Evolutionary conservation across 2,329 filamentous ascomycete species (phyloP).

Genomic region (Cercospora berteroae): DNA sequence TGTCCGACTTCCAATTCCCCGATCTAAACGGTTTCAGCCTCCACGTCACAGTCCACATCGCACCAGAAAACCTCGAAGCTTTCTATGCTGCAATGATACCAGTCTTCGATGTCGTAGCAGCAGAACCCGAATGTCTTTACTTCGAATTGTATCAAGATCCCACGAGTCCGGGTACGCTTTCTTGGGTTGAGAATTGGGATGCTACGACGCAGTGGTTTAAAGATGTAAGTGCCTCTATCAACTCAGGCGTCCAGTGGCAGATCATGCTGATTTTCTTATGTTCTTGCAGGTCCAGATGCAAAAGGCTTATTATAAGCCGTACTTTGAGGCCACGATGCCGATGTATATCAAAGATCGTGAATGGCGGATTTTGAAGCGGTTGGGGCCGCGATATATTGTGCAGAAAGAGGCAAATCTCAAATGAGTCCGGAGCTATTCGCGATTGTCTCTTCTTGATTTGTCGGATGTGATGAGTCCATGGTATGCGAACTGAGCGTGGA

Average conservation of each 20-base stretch:
- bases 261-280: too few species aligned
- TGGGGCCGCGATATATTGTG: conserved; percentile 4
- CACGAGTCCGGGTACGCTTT: conserved; percentile 14
- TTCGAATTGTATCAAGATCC: conserved; percentile 22
- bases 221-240: too few species aligned
- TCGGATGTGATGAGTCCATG: too few species aligned
- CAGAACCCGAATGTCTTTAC: conserved; percentile 19
- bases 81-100: conserved; percentile 23
- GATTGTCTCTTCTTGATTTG: too few species aligned
- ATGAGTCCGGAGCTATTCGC: too few species aligned
- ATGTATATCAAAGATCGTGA: conserved; percentile 45
- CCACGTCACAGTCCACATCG: conserved; percentile 23
- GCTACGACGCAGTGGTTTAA: conserved; percentile 5
- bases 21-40: conserved; percentile 16
- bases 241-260: too few species aligned
- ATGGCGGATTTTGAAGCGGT: conserved; percentile 21
- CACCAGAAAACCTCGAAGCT: conserved; percentile 11
- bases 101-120: conserved; percentile 18
- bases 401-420: conserved; percentile 13
- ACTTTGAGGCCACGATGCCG: conserved; percentile 41
- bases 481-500: too few species aligned
- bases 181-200: conserved; percentile 28
- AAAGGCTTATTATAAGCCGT: conserved; percentile 46
- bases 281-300: conserved; percentile 8
- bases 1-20: conserved; percentile 4